Evolutionary conservation across 108 stramenopile genomes (phyloP).

Genomic region (Pseudonitzschia multistriata): DNA sequence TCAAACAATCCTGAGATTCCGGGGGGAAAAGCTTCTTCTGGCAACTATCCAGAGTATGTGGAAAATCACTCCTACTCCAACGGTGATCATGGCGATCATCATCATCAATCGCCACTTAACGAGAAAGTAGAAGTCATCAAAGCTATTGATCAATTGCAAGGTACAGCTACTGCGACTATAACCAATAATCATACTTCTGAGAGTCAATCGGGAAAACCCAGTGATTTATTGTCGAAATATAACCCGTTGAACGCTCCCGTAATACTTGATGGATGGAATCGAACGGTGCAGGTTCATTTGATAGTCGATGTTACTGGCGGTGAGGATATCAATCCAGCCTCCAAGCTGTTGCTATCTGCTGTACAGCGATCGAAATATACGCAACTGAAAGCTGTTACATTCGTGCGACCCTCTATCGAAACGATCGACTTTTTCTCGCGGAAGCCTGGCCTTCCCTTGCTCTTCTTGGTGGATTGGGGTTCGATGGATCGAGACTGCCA

Average conservation of each 20-base stretch:
- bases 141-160: too few species aligned
- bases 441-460: neutral
- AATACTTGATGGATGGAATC: conserved; percentile 1
- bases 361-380: conserved; percentile 24
- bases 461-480: conserved; percentile 42
- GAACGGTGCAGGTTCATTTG: conserved; percentile 22
- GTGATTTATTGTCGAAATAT: neutral
- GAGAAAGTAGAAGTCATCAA: neutral
- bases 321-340: conserved; percentile 8
- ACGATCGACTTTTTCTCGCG: conserved; percentile 8
- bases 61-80: neutral
- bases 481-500: conserved; percentile 46
- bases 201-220: neutral
- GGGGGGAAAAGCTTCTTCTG: neutral
- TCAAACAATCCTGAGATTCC: neutral
- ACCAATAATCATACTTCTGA: neutral
- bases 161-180: neutral
- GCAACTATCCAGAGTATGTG: neutral
- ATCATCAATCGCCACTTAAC: neutral
- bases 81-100: neutral
- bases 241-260: conserved; percentile 5
- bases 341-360: conserved; percentile 27
- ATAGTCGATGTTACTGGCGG: conserved; percentile 18
- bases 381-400: conserved; percentile 16
- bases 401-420: conserved; percentile 18